phyloP scores from a whole-genome alignment of 257 asterid species.

The Nicotiana tomentosiformis region DNA sequence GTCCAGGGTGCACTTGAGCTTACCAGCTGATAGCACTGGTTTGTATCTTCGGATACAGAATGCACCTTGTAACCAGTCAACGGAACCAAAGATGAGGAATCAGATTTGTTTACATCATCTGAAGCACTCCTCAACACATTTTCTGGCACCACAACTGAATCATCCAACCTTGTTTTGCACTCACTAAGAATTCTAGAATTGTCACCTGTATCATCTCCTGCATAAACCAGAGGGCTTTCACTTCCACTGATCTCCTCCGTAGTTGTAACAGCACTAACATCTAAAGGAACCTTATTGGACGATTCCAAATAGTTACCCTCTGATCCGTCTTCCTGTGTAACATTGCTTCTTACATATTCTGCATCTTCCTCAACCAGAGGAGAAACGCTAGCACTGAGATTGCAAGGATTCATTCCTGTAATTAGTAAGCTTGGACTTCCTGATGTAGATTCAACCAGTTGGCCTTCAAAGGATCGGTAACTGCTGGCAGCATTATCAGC shows the following conservation, averaged over 20 bases:
- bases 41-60: slow-evolving; percentile 17
- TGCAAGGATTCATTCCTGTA: slow-evolving; percentile 9
- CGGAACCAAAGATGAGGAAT: slow-evolving; percentile 9
- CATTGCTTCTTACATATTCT: slow-evolving; percentile 22
- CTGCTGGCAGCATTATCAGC: slow-evolving; percentile 14
- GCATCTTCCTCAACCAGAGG: slow-evolving; percentile 19
- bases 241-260: slow-evolving; percentile 12
- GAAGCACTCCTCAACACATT: slow-evolving; percentile 1
- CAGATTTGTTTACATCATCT: slow-evolving; percentile 10
- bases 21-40: slow-evolving; percentile 12
- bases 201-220: background rate
- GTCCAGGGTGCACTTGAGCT: slow-evolving; percentile 21
- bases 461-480: slow-evolving; percentile 10
- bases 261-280: slow-evolving; percentile 19
- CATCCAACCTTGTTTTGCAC: slow-evolving; percentile 16
- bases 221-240: slow-evolving; percentile 13
- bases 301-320: slow-evolving; percentile 13
- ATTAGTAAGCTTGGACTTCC: slow-evolving; percentile 15
- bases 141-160: slow-evolving; percentile 18
- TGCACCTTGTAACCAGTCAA: slow-evolving; percentile 7
- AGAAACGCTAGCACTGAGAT: slow-evolving; percentile 18
- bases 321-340: slow-evolving; percentile 13
- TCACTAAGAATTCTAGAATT: slow-evolving; percentile 16
- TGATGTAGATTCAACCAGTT: slow-evolving; percentile 20
- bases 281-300: slow-evolving; percentile 9